Conservation (phyloP, 805 yeast genomes). For the Ogataea henricii region DNA sequence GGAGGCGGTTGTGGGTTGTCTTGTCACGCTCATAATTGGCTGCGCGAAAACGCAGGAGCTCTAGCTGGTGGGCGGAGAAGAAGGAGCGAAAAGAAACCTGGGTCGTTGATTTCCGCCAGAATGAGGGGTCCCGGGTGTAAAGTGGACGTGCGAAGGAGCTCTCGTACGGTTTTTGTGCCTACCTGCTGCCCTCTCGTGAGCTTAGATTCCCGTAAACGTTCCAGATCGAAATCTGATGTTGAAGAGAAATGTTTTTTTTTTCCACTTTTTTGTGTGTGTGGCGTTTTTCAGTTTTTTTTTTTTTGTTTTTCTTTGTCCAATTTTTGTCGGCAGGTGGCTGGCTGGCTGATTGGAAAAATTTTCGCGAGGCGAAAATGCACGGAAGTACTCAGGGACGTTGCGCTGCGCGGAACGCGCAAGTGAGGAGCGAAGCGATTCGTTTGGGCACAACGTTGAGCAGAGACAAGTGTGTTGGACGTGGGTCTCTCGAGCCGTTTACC, state of each 20-base stretch:
- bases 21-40: constrained; percentile 11
- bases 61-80: neutral
- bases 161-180: neutral
- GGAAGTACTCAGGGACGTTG: too few species aligned
- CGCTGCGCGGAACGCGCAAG: too few species aligned
- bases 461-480: too few species aligned
- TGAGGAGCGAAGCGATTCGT: too few species aligned
- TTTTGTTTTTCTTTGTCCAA: constrained; percentile 6
- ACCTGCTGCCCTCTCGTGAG: neutral
- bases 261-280: constrained; percentile 5
- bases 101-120: neutral
- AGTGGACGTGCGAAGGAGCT: too few species aligned
- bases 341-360: constrained; percentile 13
- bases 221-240: neutral
- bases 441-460: too few species aligned
- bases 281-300: constrained; percentile 7
- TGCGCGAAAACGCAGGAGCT: constrained; percentile 6
- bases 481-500: too few species aligned
- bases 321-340: constrained; percentile 8
- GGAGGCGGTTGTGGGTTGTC: constrained; percentile 13
- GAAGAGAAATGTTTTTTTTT: constrained; percentile 2
- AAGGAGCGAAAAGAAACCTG: neutral
- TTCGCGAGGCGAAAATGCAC: constrained; percentile 3
- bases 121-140: too few species aligned
- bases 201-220: neutral